Evolutionary conservation across 2,329 filamentous ascomycete genomes (phyloP).

Genomic region (Stemphylium vesicarium): DNA sequence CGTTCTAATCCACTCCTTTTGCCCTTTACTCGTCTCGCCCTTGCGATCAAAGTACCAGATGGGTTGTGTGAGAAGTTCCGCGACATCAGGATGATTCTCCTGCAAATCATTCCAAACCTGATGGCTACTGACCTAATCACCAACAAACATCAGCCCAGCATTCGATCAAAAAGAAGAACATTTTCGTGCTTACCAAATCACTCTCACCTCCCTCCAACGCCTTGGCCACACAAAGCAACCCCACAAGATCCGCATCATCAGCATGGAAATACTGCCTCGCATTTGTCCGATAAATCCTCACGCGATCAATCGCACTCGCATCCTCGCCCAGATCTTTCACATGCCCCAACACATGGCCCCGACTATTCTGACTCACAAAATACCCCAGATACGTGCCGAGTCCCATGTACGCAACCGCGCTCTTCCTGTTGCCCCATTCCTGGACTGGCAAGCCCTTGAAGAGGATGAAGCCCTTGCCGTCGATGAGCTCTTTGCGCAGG

Average conservation of each 20-base stretch:
- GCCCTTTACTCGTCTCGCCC: conserved; percentile 76
- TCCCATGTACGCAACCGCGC: conserved; percentile 77
- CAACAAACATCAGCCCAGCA: no score
- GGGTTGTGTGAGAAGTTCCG: conserved; percentile 74
- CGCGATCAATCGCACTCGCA: conserved; percentile 78
- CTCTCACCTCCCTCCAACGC: conserved; percentile 83
- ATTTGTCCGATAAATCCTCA: conserved; percentile 89
- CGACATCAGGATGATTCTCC: conserved; percentile 76
- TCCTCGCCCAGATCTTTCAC: conserved; percentile 90
- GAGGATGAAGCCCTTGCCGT: conserved; percentile 88
- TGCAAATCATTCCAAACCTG: conserved; percentile 83
- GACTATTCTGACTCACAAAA: conserved; percentile 84
- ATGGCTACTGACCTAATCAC: conserved; percentile 63
- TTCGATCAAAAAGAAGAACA: background rate
- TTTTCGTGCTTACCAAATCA: conserved; percentile 65
- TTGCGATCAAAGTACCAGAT: conserved; percentile 95
- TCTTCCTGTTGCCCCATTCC: conserved; percentile 79
- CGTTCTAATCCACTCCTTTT: conserved; percentile 76
- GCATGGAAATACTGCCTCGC: conserved; percentile 86
- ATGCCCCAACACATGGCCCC: conserved; percentile 84
- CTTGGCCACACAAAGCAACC: conserved; percentile 79
- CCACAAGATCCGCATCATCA: conserved; percentile 83
- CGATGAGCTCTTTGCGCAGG: conserved; percentile 70
- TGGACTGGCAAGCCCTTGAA: conserved; percentile 84
- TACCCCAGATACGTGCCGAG: conserved; percentile 84